Evolutionary conservation across 2,329 filamentous ascomycete genomes (phyloP), one percentile per base, ranked within the genome.

Genomic region (Colletotrichum lupini): DNA sequence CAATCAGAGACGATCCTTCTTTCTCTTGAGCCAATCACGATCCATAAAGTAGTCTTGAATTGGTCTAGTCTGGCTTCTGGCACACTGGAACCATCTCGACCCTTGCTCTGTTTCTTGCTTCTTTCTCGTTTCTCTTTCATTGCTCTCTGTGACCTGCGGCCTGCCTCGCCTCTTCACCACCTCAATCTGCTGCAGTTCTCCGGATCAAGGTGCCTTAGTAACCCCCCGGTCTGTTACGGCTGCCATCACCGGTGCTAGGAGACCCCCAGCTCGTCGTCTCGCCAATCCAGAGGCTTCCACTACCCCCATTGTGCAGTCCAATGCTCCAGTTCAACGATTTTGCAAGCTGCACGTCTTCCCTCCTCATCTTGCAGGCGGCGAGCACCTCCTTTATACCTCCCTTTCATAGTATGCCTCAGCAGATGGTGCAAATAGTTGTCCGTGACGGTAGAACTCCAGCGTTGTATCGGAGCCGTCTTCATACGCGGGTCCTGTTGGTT

Each of bases 161-260:
- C 35, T 42, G 37, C 56, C n/a, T 59, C 56, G 56, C 30, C 30
- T 59, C 56, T 26, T 65, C 55, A 55, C 35, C 57, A 30, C 9
- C 19, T 19, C 42, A 61, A 56, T 56, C 46, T 67, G 64, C 55
- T 46, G 46, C 35, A 67, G 12, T 49, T 22, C 30, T 64, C 61
- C 49, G 24, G 28, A 32, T 37, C 46, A 37, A 35, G 46, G 62
- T 56, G 55, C 49, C 22, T 28, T 7, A 37, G 62, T 65, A 28
- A 56, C 26, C 46, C 24, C 66, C 52, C n/a, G 12, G 55, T 61
- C 67, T 70, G 59, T 70, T 57, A 73, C 67, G 67, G 67, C 67
- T 73, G 60, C 67, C 55, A 70, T 65, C 67, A 49, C 32, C 30
- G 30, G 46, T 70, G 55, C 67, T 32, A 49, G 60, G 70, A 55